phyloP scores from a whole-genome alignment of 345 rosid genomes.

The Turritis glabra region DNA sequence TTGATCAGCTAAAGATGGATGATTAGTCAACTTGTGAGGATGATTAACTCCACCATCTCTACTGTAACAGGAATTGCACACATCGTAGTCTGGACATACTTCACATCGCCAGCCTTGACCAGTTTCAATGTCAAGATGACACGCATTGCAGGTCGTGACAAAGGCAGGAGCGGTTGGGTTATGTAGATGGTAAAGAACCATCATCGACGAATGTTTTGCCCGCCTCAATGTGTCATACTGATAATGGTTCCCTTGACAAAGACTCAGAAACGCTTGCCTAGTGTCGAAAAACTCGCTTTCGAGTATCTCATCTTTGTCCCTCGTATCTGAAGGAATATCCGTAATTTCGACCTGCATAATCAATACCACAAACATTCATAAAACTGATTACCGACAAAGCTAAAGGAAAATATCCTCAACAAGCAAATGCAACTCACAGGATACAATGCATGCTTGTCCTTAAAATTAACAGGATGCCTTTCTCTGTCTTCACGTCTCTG shows the following conservation, averaged over 20 bases:
- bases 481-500: slow-evolving; percentile 93
- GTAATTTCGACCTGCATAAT: slow-evolving; percentile 65
- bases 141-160: slow-evolving; percentile 86
- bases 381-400: slow-evolving; percentile 6
- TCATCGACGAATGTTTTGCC: slow-evolving; percentile 99
- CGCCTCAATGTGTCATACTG: slow-evolving; percentile 98
- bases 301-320: slow-evolving; percentile 95
- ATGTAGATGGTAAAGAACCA: slow-evolving; percentile 99
- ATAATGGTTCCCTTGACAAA: slow-evolving; percentile 99
- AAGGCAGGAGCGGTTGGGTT: slow-evolving; percentile 99
- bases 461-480: slow-evolving; percentile 77
- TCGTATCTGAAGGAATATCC: slow-evolving; percentile 79
- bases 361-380: slow-evolving; percentile 22
- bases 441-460: slow-evolving; percentile 79
- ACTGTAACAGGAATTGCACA: slow-evolving; percentile 83
- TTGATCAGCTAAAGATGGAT: slow-evolving; percentile 92
- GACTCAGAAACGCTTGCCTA: slow-evolving; percentile 98
- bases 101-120: slow-evolving; percentile 99
- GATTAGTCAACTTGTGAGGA: slow-evolving; percentile 97
- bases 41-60: slow-evolving; percentile 93
- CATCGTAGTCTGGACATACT: slow-evolving; percentile 95
- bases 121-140: slow-evolving; percentile 93
- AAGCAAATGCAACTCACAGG: slow-evolving; percentile 57
- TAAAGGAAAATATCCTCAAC: slow-evolving; percentile 18
- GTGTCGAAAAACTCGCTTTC: slow-evolving; percentile 99